Conservation (phyloP, 495 filamentous ascomycete species). For the Chaetomium tenue region DNA sequence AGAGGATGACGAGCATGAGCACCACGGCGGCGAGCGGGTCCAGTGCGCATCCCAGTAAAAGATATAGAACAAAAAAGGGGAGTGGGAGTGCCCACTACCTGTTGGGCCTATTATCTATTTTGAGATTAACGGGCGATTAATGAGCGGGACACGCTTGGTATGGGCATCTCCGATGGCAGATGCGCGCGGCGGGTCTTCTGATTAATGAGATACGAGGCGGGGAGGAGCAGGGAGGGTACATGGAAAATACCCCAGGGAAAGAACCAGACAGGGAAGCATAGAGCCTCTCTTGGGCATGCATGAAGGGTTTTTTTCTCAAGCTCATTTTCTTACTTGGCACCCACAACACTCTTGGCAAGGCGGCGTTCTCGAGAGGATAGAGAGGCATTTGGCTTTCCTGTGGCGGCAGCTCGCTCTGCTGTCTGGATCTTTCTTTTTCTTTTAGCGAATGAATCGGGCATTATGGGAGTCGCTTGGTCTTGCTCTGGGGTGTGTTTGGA, state of each 20-base stretch:
- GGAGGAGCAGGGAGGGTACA: constrained; percentile 14
- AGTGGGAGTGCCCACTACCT: not conserved
- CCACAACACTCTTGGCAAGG: constrained; percentile 23
- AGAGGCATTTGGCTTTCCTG: constrained; percentile 30
- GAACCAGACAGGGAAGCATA: constrained; percentile 19
- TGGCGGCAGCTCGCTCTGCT: constrained; percentile 15
- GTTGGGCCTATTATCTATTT: not conserved
- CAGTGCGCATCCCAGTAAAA: constrained; percentile 96
- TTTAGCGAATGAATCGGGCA: constrained; percentile 24
- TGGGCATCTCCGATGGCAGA: not conserved
- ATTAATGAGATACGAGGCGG: constrained; percentile 19
- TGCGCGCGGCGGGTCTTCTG: constrained; percentile 7
- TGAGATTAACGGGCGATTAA: constrained; percentile 6
- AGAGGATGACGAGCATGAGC: constrained; percentile 72
- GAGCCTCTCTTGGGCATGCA: constrained; percentile 30
- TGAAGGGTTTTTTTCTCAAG: constrained; percentile 18
- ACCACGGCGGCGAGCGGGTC: constrained; percentile 83
- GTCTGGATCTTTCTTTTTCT: constrained; percentile 16
- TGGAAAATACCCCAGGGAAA: constrained; percentile 20
- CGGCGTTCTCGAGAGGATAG: constrained; percentile 36
- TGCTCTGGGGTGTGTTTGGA: not conserved
- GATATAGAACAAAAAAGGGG: not conserved
- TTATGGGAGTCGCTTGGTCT: constrained; percentile 7
- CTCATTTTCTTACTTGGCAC: constrained; percentile 25
- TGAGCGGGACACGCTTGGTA: not conserved